Evolutionary conservation across 2,329 filamentous ascomycete species (phyloP).

Genomic region (Fusarium phyllophilum): DNA sequence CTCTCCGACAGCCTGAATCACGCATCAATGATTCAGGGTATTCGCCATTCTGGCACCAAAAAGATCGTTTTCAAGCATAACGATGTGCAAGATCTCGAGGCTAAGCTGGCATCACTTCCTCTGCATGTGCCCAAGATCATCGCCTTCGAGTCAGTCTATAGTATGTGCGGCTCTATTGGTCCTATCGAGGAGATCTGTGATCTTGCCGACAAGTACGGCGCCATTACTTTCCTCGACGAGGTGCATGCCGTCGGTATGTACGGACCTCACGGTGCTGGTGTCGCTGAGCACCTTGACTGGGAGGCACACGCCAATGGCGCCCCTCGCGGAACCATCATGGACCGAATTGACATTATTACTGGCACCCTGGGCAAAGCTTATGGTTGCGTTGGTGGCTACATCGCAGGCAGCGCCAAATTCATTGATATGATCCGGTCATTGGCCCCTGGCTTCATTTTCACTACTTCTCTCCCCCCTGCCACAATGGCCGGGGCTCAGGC

Average conservation of each 20-base stretch:
- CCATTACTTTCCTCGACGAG: slow-evolving; percentile 97
- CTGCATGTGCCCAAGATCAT: slow-evolving; percentile 94
- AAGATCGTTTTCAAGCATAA: slow-evolving; percentile 99
- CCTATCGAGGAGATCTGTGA: slow-evolving; percentile 97
- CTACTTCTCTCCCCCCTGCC: slow-evolving; percentile 92
- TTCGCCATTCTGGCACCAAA: slow-evolving; percentile 94
- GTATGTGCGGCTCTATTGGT: slow-evolving; percentile 98
- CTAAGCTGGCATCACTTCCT: slow-evolving; percentile 88
- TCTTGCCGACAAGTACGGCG: slow-evolving; percentile 95
- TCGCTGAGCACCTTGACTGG: slow-evolving; percentile 96
- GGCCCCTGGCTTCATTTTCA: slow-evolving; percentile 98
- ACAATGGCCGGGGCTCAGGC: slow-evolving; percentile 95
- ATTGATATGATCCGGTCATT: slow-evolving; percentile 94
- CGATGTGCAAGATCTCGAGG: slow-evolving; percentile 90
- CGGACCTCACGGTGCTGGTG: slow-evolving; percentile 92
- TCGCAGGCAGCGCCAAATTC: slow-evolving; percentile 86
- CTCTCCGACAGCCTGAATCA: slow-evolving; percentile 98
- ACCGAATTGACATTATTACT: slow-evolving; percentile 97
- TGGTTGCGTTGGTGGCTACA: slow-evolving; percentile 97
- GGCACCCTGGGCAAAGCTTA: slow-evolving; percentile 98
- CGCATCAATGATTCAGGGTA: slow-evolving; percentile 99
- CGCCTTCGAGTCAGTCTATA: slow-evolving; percentile 98
- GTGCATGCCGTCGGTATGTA: slow-evolving; percentile 99
- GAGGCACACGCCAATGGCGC: slow-evolving; percentile 82
- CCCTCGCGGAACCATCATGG: slow-evolving; percentile 87